A percentile compares a stretch with the other conserved stretches of the same genome.
Evolutionary conservation across 768 basidiomycete genomes (phyloP).

Genomic region (Mycena galericulata): DNA sequence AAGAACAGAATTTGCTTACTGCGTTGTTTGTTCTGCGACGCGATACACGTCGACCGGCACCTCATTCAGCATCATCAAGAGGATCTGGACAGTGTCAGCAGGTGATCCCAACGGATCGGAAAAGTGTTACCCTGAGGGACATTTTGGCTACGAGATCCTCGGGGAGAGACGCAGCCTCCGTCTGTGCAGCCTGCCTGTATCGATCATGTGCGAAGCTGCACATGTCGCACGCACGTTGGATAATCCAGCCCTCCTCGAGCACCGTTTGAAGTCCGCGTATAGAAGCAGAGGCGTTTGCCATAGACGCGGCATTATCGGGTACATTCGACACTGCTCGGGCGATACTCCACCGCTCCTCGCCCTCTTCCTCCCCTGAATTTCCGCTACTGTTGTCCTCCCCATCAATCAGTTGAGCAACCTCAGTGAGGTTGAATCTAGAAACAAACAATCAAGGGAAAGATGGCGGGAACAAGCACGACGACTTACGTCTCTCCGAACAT

Average conservation of each 20-base stretch:
- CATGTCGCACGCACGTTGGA: conserved; percentile 80
- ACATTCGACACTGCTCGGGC: conserved; percentile 63
- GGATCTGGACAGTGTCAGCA: conserved; percentile 57
- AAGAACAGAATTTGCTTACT: conserved; percentile 55
- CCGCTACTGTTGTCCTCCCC: conserved; percentile 72
- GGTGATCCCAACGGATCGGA: no score
- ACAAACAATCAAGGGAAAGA: neutral
- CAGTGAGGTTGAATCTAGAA: conserved; percentile 76
- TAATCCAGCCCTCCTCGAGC: conserved; percentile 79
- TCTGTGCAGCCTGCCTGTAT: conserved; percentile 78
- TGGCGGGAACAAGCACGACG: neutral
- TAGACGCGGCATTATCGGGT: conserved; percentile 55
- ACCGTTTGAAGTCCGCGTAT: conserved; percentile 78
- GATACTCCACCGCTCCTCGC: conserved; percentile 63
- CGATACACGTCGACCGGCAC: conserved; percentile 72
- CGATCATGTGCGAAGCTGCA: conserved; percentile 82
- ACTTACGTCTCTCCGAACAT: conserved; percentile 79
- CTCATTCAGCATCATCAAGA: conserved; percentile 78
- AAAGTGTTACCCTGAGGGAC: conserved; percentile 68
- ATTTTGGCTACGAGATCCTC: conserved; percentile 68
- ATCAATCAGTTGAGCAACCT: conserved; percentile 80
- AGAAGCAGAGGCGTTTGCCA: conserved; percentile 60
- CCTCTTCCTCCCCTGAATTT: conserved; percentile 64
- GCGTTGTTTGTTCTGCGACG: conserved; percentile 76
- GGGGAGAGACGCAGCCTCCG: conserved; percentile 65